Evolutionary conservation across 2,329 filamentous ascomycete genomes (phyloP), one percentile per base, ranked within the genome.

Genomic region (Venturia nashicola): DNA sequence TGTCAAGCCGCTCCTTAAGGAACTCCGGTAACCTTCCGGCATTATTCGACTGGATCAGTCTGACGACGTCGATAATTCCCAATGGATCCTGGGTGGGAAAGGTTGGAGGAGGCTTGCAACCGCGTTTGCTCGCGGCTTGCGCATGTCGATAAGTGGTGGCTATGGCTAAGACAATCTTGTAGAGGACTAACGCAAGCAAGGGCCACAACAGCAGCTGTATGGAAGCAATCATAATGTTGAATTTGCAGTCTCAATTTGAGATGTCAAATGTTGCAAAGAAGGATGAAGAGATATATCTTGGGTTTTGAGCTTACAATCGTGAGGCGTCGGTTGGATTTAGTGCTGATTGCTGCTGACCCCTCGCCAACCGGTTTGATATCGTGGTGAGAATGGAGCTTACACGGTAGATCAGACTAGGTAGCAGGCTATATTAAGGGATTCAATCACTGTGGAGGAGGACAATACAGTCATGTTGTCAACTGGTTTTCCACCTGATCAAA

Each of bases 1-100:
- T 59, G 9, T 40, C 51, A 8, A 54, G 8, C 18, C 39, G 27
- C 11, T 59, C 36, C 23, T 34, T 39, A 5, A 63, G 9, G 27
- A 12, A 40, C 5, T 63, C 27, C 12, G 27, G 46, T 14, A 63
- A 20, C 11, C 14, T 39, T 12, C 61, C 51, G 18, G 32, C 36
- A 12, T 39, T 32, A 20, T 63, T 40, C 23, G 61, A 44, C 36
- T 63, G 23, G 7, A 63, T 55, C 32, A 63, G n/a, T n/a, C 20
- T n/a, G 18, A 42, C 14, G 18, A 59, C 34, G n/a, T 36, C 27
- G 20, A 23, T 39, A 14, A 63, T 42, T 16, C 61, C 61, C 18
- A 63, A 40, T 18, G 51, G 32, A 44, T 16, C 65, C 11, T 39
- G 18, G 54, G 14, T 59, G 42, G 66, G 64, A 42, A 62, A 14